These are phyloP conservation scores for Scedosporium dehoogii DNA, from an alignment of 2,329 filamentous ascomycete genomes.

Conservation along the genomic window DNA sequence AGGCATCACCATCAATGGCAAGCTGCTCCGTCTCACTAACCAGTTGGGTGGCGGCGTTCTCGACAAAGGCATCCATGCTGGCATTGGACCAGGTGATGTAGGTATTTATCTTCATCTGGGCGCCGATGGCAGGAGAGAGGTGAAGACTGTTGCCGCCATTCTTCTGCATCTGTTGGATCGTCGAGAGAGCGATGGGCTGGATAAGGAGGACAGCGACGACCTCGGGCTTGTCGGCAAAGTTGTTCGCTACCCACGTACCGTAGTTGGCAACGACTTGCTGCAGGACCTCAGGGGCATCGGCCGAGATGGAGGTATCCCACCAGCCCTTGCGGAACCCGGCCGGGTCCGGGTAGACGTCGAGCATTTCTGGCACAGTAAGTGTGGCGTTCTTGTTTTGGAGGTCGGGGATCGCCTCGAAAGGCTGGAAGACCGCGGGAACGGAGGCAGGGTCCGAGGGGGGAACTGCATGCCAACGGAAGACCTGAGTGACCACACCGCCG, in stretches of 20 bases:
- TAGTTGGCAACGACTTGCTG: constrained; percentile 14
- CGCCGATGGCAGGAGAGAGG: constrained; percentile 17
- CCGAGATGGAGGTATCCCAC: constrained; percentile 13
- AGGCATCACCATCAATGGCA: neutral
- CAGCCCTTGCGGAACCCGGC: constrained; percentile 15
- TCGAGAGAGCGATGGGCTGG: constrained; percentile 30
- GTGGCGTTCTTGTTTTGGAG: constrained; percentile 5
- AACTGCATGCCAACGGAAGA: constrained; percentile 7
- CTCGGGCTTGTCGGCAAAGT: constrained; percentile 12
- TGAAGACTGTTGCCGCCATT: constrained; percentile 29
- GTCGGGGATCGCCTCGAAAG: constrained; percentile 2
- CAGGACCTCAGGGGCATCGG: constrained; percentile 11
- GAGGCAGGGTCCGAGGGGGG: neutral
- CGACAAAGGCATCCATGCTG: constrained; percentile 13
- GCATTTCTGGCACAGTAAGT: constrained; percentile 1
- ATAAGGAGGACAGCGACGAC: constrained; percentile 19
- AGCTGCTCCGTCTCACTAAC: constrained; percentile 12
- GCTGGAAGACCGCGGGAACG: neutral
- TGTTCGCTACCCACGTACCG: neutral
- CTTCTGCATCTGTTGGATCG: constrained; percentile 23
- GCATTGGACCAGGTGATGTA: constrained; percentile 14
- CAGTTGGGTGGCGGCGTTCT: constrained; percentile 11
- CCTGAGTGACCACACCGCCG: constrained; percentile 16
- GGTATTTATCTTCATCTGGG: constrained; percentile 14
- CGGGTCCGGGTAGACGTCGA: constrained; percentile 8